These are phyloP conservation scores for Ustilaginoidea virens DNA, from an alignment of 2,329 filamentous ascomycete genomes.

Conservation along the genomic window DNA sequence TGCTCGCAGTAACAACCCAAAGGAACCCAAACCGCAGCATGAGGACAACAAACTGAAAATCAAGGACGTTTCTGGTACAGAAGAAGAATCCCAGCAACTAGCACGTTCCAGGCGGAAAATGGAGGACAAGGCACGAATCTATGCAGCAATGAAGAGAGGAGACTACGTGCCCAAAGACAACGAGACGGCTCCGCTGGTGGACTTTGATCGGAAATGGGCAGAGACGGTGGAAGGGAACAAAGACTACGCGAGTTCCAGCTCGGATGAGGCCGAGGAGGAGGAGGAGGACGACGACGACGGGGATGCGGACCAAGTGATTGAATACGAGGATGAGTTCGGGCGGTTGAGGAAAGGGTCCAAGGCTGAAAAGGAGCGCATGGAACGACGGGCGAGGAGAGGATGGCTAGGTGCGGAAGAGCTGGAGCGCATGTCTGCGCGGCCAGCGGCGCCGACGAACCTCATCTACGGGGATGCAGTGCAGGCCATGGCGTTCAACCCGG, in stretches of 20 bases:
- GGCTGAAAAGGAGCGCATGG: conserved; percentile 48
- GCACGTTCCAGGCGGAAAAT: conserved; percentile 64
- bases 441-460: conserved; percentile 49
- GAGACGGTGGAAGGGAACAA: conserved; percentile 44
- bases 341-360: conserved; percentile 60
- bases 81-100: conserved; percentile 51
- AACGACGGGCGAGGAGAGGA: conserved; percentile 35
- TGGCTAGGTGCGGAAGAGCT: conserved; percentile 43
- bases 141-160: conserved; percentile 83
- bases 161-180: conserved; percentile 58
- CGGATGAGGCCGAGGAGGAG: conserved; percentile 24
- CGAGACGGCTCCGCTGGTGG: conserved; percentile 55
- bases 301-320: conserved; percentile 48
- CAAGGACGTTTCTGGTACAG: conserved; percentile 36
- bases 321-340: conserved; percentile 86
- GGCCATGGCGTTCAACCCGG: conserved; percentile 64
- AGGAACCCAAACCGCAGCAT: conserved; percentile 22
- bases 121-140: conserved; percentile 79
- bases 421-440: conserved; percentile 53
- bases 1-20: conserved; percentile 15
- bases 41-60: conserved; percentile 34
- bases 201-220: conserved; percentile 95
- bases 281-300: conserved; percentile 27
- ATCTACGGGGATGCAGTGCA: conserved; percentile 84
- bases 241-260: conserved; percentile 38